phyloP scores from a whole-genome alignment of 495 filamentous ascomycete species.

The Talaromyces thailandensis region DNA sequence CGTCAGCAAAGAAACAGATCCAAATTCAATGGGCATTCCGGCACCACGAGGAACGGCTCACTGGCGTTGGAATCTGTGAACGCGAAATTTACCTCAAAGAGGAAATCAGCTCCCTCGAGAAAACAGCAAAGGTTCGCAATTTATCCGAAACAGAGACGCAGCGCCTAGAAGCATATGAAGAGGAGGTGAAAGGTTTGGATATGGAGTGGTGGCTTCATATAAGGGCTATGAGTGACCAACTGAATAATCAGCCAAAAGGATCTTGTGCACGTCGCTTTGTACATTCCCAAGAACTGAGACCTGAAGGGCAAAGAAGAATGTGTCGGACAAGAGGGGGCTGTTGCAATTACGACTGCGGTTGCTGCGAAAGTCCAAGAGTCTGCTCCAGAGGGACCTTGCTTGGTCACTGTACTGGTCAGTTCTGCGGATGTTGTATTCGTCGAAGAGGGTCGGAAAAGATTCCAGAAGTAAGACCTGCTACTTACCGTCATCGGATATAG shows the following conservation, averaged over 20 bases:
- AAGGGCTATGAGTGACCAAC: not conserved
- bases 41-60: not conserved
- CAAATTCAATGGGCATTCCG: not conserved
- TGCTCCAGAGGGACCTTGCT: not conserved
- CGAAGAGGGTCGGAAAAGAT: slow-evolving; percentile 2
- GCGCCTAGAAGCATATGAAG: not conserved
- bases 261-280: not conserved
- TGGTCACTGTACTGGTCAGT: not conserved
- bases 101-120: not conserved
- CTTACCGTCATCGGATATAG: not conserved
- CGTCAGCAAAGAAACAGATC: not conserved
- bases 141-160: not conserved
- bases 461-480: not conserved
- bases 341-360: slow-evolving; percentile 5
- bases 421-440: slow-evolving; percentile 8
- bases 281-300: not conserved
- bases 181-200: not conserved
- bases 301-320: not conserved
- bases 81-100: not conserved
- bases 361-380: not conserved
- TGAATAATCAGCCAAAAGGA: not conserved
- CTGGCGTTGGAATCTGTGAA: not conserved
- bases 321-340: slow-evolving; percentile 1
- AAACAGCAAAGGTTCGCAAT: not conserved
- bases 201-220: slow-evolving; percentile 3